phyloP scores from a whole-genome alignment of 495 filamentous ascomycete genomes.

The Pseudoneurospora amorphoporcata region DNA sequence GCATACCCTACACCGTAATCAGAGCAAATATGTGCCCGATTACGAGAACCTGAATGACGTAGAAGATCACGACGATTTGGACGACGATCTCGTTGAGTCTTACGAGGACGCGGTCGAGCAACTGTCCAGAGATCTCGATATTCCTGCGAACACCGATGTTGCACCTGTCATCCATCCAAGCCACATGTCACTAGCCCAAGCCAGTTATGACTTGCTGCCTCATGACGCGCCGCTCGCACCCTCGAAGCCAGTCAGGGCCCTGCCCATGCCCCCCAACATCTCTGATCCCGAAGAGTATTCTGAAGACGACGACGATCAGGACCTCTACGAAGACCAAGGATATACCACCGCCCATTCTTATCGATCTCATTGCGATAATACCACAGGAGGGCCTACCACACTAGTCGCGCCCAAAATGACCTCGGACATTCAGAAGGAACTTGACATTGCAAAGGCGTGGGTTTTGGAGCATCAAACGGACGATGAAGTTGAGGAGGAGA shows the following conservation, averaged over 20 bases:
- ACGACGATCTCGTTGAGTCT: constrained; percentile 26
- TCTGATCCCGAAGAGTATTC: constrained; percentile 63
- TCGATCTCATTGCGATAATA: constrained; percentile 67
- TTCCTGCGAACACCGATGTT: background rate
- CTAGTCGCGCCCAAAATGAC: constrained; percentile 64
- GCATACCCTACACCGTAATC: constrained; percentile 16
- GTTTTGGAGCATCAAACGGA: constrained; percentile 47
- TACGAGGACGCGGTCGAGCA: constrained; percentile 37
- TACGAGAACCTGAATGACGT: constrained; percentile 13
- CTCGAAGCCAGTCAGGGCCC: constrained; percentile 7
- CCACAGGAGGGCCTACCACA: constrained; percentile 57
- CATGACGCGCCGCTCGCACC: background rate
- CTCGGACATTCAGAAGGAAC: constrained; percentile 50
- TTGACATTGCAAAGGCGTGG: constrained; percentile 55
- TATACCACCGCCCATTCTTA: constrained; percentile 69
- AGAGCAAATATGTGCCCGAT: constrained; percentile 20
- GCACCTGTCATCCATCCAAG: background rate
- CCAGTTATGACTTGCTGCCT: background rate
- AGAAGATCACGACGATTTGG: constrained; percentile 16
- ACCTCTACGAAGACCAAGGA: constrained; percentile 72
- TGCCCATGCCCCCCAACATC: constrained; percentile 5
- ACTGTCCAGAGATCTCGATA: constrained; percentile 11
- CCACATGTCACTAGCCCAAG: background rate
- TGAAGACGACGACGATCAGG: constrained; percentile 67
- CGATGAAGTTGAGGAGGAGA: constrained; percentile 71